phyloP scores from a whole-genome alignment of 345 rosid genomes.

The Salix purpurea region DNA sequence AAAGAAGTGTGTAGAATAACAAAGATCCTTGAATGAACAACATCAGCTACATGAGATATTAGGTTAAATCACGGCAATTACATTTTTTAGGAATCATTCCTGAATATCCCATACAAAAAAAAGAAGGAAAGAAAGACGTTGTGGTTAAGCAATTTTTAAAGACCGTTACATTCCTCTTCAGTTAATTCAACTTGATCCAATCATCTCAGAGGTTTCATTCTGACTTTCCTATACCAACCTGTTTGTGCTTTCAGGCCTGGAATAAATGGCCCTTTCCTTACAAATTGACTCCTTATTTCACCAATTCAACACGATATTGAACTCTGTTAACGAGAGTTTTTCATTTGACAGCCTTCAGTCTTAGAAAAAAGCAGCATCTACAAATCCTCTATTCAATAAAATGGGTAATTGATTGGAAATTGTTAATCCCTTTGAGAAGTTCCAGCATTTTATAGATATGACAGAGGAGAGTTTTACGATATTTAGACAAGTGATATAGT shows the following conservation, averaged over 20 bases:
- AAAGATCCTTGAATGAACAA: background rate
- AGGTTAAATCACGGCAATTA: background rate
- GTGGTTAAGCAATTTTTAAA: background rate
- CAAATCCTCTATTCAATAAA: background rate
- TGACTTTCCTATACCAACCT: background rate
- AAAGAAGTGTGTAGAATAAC: background rate
- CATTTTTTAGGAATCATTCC: background rate
- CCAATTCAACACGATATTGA: background rate
- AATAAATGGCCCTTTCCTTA: background rate
- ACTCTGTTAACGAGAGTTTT: background rate
- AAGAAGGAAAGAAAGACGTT: background rate
- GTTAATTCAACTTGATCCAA: background rate
- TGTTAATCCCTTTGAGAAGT: too few species aligned
- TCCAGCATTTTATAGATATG: too few species aligned
- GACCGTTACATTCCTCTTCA: too few species aligned
- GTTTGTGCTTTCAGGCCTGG: background rate
- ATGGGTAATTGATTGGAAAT: background rate
- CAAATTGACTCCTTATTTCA: background rate
- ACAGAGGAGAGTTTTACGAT: too few species aligned
- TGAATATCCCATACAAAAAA: background rate
- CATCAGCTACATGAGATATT: background rate
- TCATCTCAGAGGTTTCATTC: background rate
- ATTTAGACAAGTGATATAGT: too few species aligned
- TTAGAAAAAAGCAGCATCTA: background rate
- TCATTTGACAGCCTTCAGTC: background rate